phyloP scores from a whole-genome alignment of 805 yeast genomes.

The Yueomyces sinensis region DNA sequence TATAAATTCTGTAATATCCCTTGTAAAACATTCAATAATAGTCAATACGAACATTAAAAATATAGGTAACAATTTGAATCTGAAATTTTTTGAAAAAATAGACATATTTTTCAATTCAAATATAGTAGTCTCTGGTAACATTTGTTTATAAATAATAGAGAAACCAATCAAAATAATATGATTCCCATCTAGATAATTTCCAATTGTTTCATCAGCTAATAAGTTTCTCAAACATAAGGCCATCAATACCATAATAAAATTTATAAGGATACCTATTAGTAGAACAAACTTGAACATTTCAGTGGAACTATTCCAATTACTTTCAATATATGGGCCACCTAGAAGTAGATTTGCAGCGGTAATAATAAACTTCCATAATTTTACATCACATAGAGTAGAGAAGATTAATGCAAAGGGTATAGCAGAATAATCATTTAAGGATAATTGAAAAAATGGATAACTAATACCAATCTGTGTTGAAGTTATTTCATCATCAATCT shows the following conservation, averaged over 20 bases:
- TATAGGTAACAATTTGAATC: conserved; percentile 56
- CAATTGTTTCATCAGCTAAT: conserved; percentile 18
- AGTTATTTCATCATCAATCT: conserved; percentile 6
- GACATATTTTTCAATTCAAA: conserved; percentile 34
- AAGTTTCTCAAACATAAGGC: conserved; percentile 17
- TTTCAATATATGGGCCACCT: conserved; percentile 56
- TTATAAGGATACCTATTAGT: conserved; percentile 39
- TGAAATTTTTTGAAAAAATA: conserved; percentile 28
- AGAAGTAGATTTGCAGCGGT: conserved; percentile 37
- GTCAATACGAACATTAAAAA: conserved; percentile 22
- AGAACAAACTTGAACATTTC: conserved; percentile 38
- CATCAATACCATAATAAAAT: conserved; percentile 29
- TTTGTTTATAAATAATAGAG: conserved; percentile 51
- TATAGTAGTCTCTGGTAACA: conserved; percentile 47
- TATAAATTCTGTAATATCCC: conserved; percentile 34
- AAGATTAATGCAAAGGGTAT: conserved; percentile 55
- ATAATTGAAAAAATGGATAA: conserved; percentile 49
- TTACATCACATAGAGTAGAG: conserved; percentile 51
- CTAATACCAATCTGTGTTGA: conserved; percentile 19
- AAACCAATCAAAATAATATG: conserved; percentile 44
- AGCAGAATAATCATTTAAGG: conserved; percentile 41
- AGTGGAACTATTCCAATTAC: conserved; percentile 42
- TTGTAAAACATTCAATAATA: conserved; percentile 19
- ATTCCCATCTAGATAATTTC: conserved; percentile 39
- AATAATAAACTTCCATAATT: conserved; percentile 31